phyloP scores from a whole-genome alignment of 2,329 filamentous ascomycete genomes.

The Chaetomium olivaceum region DNA sequence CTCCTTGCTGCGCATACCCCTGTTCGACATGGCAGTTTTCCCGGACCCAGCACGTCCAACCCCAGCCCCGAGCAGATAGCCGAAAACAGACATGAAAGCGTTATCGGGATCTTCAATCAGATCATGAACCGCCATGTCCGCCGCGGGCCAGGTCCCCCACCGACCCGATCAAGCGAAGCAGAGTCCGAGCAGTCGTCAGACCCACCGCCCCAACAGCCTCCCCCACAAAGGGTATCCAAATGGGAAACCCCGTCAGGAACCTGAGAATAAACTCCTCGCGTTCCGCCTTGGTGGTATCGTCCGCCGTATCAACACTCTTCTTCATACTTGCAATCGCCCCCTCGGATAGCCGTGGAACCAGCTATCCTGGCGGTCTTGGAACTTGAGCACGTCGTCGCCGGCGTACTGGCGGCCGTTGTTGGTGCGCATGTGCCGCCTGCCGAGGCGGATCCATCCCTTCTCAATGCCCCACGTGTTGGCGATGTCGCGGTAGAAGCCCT shows the following conservation, averaged over 20 bases:
- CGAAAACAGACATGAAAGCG: background rate
- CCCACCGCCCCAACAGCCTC: background rate
- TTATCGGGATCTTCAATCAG: background rate
- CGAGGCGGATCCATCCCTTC: too few species aligned
- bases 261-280: background rate
- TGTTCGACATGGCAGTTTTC: background rate
- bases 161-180: background rate
- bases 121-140: background rate
- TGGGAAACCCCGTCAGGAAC: background rate
- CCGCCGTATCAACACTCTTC: too few species aligned
- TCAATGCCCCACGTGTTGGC: too few species aligned
- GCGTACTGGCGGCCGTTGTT: too few species aligned
- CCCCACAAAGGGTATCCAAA: background rate
- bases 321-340: too few species aligned
- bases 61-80: background rate
- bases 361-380: too few species aligned
- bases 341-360: too few species aligned
- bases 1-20: background rate
- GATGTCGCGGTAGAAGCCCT: too few species aligned
- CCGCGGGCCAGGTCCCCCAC: too few species aligned
- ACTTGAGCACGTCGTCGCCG: too few species aligned
- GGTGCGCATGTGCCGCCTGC: too few species aligned
- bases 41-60: background rate
- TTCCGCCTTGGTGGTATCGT: too few species aligned
- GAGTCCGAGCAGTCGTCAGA: background rate